Conservation (phyloP, 805 yeast genomes). For the Starmerella cellae region DNA sequence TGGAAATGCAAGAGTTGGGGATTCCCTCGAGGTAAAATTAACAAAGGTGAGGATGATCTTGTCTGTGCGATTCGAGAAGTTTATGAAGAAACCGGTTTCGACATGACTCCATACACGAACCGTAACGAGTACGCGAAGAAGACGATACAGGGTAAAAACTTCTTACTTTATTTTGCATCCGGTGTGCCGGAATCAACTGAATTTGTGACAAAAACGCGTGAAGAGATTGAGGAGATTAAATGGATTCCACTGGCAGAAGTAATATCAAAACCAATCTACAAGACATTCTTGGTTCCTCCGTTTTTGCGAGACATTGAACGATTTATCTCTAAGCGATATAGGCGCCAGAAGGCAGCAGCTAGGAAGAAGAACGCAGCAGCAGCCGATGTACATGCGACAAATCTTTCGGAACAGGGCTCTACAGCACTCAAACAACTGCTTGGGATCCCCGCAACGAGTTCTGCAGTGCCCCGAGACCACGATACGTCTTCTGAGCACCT, state of each 20-base stretch:
- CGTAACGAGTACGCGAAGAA: conserved; percentile 69
- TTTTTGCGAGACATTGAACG: conserved; percentile 27
- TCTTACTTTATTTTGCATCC: conserved; percentile 62
- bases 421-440: conserved; percentile 24
- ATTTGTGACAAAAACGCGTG: conserved; percentile 74
- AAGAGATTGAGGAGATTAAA: conserved; percentile 71
- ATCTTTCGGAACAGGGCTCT: conserved; percentile 15
- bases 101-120: conserved; percentile 52
- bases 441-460: conserved; percentile 17
- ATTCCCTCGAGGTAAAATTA: conserved; percentile 92
- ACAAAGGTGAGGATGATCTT: conserved; percentile 78
- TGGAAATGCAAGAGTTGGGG: conserved; percentile 76
- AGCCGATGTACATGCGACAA: background rate
- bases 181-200: conserved; percentile 62
- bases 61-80: conserved; percentile 88
- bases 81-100: conserved; percentile 86
- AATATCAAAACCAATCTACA: conserved; percentile 24
- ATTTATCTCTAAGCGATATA: conserved; percentile 15
- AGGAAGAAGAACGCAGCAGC: conserved; percentile 23
- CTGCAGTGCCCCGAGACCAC: background rate
- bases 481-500: conserved; percentile 16
- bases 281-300: conserved; percentile 29
- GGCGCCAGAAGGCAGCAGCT: conserved; percentile 4
- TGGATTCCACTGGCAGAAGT: conserved; percentile 40
- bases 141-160: conserved; percentile 69